Percentiles rank a stretch among this genome's conserved stretches.
Conservation (phyloP, 805 yeast species). For the Kregervanrija delftensis region DNA sequence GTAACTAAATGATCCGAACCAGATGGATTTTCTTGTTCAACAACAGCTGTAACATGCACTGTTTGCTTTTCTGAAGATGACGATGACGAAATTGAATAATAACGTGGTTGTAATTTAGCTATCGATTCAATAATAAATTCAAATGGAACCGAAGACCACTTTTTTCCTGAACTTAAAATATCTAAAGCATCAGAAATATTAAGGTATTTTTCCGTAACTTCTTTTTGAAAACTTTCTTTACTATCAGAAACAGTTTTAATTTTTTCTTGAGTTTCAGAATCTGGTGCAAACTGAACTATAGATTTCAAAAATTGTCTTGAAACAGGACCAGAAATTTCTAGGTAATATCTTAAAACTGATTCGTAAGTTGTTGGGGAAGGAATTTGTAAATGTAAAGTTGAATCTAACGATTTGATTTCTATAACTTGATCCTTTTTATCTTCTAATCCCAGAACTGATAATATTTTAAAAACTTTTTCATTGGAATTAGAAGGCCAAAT, state of each 20-base stretch:
- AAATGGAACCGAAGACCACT: conserved; percentile 80
- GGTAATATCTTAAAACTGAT: conserved; percentile 74
- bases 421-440: conserved; percentile 50
- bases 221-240: conserved; percentile 59
- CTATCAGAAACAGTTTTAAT: conserved; percentile 54
- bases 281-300: conserved; percentile 79
- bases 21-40: conserved; percentile 51
- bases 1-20: conserved; percentile 38
- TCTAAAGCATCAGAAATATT: conserved; percentile 74
- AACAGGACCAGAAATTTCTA: conserved; percentile 89
- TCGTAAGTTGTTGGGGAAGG: conserved; percentile 86
- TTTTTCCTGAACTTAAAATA: conserved; percentile 48
- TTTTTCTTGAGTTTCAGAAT: conserved; percentile 42
- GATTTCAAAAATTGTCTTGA: conserved; percentile 79
- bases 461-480: conserved; percentile 63
- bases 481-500: conserved; percentile 88
- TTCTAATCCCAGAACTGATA: conserved; percentile 53
- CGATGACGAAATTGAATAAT: conserved; percentile 92
- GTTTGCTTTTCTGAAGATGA: conserved; percentile 67
- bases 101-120: conserved; percentile 84
- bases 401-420: conserved; percentile 61
- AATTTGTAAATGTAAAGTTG: conserved; percentile 48
- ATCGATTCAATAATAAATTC: conserved; percentile 76
- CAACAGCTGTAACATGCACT: conserved; percentile 86
- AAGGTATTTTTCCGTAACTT: conserved; percentile 52